A percentile compares a stretch with the other conserved stretches of the same genome.
Evolutionary conservation across 192 early-diverging fungal species (phyloP).

Genomic region (Podochytrium sp.): DNA sequence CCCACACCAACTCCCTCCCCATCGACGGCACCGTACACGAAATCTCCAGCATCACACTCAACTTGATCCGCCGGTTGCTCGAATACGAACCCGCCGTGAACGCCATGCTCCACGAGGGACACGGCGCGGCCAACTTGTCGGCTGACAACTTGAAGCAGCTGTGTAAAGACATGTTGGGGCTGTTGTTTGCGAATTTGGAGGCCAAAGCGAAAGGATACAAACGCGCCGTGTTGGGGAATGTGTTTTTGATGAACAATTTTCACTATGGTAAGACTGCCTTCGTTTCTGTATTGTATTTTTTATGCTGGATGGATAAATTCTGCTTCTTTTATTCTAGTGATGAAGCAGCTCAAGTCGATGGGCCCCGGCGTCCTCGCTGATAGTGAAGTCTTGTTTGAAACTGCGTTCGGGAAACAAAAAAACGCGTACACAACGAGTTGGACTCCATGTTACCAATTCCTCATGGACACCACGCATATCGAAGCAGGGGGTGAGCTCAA

Average conservation of each 20-base stretch:
- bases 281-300: neutral
- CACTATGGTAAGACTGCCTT: constrained; percentile 49
- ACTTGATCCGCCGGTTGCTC: constrained; percentile 49
- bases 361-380: constrained; percentile 57
- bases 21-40: constrained; percentile 85
- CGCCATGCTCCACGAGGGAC: constrained; percentile 36
- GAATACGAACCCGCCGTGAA: constrained; percentile 46
- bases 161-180: constrained; percentile 48
- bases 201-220: constrained; percentile 74
- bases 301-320: neutral
- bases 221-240: constrained; percentile 59
- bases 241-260: constrained; percentile 87
- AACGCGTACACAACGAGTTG: constrained; percentile 63
- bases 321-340: constrained; percentile 36
- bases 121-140: constrained; percentile 6
- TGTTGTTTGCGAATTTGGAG: constrained; percentile 65
- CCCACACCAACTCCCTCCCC: constrained; percentile 46
- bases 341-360: constrained; percentile 62
- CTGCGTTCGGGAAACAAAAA: constrained; percentile 53
- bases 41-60: constrained; percentile 70
- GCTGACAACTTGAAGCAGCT: constrained; percentile 10
- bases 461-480: constrained; percentile 76
- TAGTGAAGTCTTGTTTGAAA: constrained; percentile 56
- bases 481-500: constrained; percentile 39
- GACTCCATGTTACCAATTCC: constrained; percentile 72